These are phyloP conservation scores for Phytophthora sojae DNA, from an alignment of 352 stramenopile genomes.

Conservation along the genomic window DNA sequence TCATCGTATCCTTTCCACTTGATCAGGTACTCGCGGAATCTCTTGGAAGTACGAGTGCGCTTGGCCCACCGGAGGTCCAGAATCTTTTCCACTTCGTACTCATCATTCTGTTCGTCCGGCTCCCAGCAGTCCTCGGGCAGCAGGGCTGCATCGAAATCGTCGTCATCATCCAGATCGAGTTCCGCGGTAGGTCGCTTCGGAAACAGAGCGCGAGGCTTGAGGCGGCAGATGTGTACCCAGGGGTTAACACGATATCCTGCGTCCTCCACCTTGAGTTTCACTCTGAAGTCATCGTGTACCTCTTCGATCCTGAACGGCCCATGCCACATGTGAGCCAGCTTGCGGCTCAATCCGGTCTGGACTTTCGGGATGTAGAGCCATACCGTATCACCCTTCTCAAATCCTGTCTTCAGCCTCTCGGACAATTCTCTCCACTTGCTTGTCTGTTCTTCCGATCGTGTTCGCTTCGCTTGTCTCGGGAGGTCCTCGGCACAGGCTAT, in stretches of 20 bases:
- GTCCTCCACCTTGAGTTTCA: not conserved
- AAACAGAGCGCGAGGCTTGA: not conserved
- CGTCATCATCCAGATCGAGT: not conserved
- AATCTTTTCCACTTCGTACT: not conserved
- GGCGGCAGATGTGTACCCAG: not conserved
- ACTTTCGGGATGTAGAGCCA: not conserved
- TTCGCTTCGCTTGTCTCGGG: no score
- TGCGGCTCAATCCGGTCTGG: not conserved
- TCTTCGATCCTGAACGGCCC: not conserved
- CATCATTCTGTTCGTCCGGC: not conserved
- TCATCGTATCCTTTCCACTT: not conserved
- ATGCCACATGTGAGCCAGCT: not conserved
- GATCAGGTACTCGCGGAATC: not conserved
- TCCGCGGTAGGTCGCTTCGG: not conserved
- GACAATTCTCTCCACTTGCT: no score
- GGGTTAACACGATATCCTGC: not conserved
- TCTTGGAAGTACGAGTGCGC: not conserved
- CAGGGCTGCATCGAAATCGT: not conserved
- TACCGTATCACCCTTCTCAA: not conserved
- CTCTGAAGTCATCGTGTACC: not conserved
- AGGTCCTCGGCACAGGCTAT: no score
- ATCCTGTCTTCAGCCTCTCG: not conserved
- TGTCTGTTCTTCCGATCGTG: no score
- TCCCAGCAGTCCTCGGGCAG: not conserved
- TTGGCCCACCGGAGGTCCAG: not conserved